Evolutionary conservation across 1,284 basidiomycete genomes (phyloP), one percentile per base, ranked within the genome.

Genomic region (Porodaedalea pini): DNA sequence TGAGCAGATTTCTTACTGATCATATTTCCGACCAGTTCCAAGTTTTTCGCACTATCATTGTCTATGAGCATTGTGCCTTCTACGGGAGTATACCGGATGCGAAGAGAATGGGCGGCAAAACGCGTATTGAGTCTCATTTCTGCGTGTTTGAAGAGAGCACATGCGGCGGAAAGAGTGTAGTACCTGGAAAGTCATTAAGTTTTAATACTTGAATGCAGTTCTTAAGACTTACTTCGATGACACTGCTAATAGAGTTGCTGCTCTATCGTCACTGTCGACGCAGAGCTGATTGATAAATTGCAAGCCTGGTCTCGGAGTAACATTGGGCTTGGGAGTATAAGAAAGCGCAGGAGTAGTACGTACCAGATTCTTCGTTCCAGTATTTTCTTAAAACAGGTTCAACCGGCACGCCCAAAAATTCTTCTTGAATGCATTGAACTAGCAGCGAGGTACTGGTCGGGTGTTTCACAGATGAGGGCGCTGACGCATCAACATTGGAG

Each of bases 51-150:
- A 0, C 89, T 92, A 57, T 94, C 93, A 0, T 85, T 79, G 67
- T 97, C 94, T 63, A 98, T 90, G 78, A 96, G 82, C 87, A 97
- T 91, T 0, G 92, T 94, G 0, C 93, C 93, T 70, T 84, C 89
- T 0, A 91, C 85, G 1, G 90, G 82, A 0, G 82, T 77, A 67
- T 90, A 96, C 11, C 80, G 77, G 60, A 98, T 93, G 29, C 83
- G 80, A n/a, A 98, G 73, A 7, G 90, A 92, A 8, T 75, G 75
- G 0, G 81, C 73, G 0, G 86, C 78, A 67, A 92, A 96, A 11
- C 81, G 79, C 0, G 81, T 80, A 60, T 88, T 88, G 51, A 88
- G 71, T 40, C 79, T 80, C 1, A 71, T 69, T 66, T 92, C 86
- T 11, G 86, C 78, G 64, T 90, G 85, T 68, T 90, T 90, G 76